phyloP scores from a whole-genome alignment of 1,284 basidiomycete genomes.

The Cryptococcus depauperatus region DNA sequence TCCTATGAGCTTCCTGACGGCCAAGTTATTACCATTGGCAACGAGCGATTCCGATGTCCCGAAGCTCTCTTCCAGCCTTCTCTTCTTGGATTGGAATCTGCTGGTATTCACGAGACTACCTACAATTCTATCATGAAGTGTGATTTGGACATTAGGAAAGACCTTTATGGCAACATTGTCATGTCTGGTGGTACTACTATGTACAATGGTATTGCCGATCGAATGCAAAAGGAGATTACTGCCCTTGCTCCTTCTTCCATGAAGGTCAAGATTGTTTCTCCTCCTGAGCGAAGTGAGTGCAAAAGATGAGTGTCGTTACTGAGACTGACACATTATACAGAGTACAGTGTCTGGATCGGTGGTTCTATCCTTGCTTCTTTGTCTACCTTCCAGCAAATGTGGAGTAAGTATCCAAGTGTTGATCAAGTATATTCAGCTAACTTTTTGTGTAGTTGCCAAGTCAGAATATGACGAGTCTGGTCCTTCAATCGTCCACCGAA shows the following conservation, averaged over 20 bases:
- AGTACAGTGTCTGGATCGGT: slow-evolving; percentile 96
- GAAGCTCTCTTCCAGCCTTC: slow-evolving; percentile 96
- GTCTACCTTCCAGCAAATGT: slow-evolving; percentile 81
- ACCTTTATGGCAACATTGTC: slow-evolving; percentile 84
- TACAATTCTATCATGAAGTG: slow-evolving; percentile 79
- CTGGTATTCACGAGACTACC: slow-evolving; percentile 92
- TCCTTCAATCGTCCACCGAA: slow-evolving; percentile 72
- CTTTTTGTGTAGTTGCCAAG: slow-evolving; percentile 28
- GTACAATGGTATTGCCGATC: slow-evolving; percentile 94
- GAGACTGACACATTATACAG: too few species aligned
- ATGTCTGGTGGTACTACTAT: slow-evolving; percentile 94
- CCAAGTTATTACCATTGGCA: slow-evolving; percentile 93
- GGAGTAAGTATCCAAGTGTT: slow-evolving; percentile 54
- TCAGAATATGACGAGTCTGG: slow-evolving; percentile 73
- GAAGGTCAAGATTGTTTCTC: slow-evolving; percentile 94
- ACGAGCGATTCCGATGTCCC: slow-evolving; percentile 94
- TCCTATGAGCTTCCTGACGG: slow-evolving; percentile 94
- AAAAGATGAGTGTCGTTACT: slow-evolving; percentile 22
- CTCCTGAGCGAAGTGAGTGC: slow-evolving; percentile 88
- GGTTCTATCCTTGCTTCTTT: slow-evolving; percentile 94
- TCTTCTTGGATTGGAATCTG: slow-evolving; percentile 83
- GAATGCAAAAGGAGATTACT: slow-evolving; percentile 97
- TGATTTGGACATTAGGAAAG: slow-evolving; percentile 49
- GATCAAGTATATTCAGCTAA: not conserved
- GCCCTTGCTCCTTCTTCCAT: slow-evolving; percentile 68